Percentiles rank a stretch among this genome's conserved stretches.
phyloP scores from a whole-genome alignment of 1,139 yeast species.

The Nakaseomyces delphensis region DNA sequence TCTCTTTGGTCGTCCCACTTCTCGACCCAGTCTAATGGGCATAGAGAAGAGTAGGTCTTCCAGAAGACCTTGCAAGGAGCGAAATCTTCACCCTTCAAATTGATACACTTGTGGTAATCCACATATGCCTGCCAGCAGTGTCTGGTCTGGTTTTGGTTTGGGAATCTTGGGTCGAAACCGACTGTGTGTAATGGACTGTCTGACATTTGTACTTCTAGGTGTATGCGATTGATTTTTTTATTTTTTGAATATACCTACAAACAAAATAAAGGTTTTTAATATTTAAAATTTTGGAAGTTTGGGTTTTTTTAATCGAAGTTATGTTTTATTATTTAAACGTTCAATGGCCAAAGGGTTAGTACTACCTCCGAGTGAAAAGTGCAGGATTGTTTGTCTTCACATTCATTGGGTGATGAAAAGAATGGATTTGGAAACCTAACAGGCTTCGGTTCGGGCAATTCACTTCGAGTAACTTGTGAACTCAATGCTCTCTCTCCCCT shows the following conservation, averaged over 20 bases:
- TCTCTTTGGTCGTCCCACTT: slow-evolving; percentile 94
- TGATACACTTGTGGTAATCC: slow-evolving; percentile 95
- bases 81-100: slow-evolving; percentile 95
- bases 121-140: slow-evolving; percentile 98
- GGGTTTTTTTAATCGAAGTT: no score
- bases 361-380: not conserved
- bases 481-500: not conserved
- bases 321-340: no score
- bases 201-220: no score
- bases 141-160: slow-evolving; percentile 93
- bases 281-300: no score
- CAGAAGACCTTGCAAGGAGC: slow-evolving; percentile 95
- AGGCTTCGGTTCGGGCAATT: no score
- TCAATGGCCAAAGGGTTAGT: not conserved
- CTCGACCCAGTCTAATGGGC: slow-evolving; percentile 90
- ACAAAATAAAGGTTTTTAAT: no score
- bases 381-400: not conserved
- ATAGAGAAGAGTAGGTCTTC: slow-evolving; percentile 81
- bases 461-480: no score
- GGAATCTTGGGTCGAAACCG: slow-evolving; percentile 89
- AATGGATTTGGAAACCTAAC: no score
- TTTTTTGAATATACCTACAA: no score
- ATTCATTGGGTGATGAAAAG: slow-evolving; percentile 2
- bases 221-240: no score
- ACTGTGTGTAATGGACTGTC: slow-evolving; percentile 54